Evolutionary conservation across 176 grass and related monocot species (phyloP), one percentile per base, ranked within the genome.

Genomic region (Oropetium thomaeum): DNA sequence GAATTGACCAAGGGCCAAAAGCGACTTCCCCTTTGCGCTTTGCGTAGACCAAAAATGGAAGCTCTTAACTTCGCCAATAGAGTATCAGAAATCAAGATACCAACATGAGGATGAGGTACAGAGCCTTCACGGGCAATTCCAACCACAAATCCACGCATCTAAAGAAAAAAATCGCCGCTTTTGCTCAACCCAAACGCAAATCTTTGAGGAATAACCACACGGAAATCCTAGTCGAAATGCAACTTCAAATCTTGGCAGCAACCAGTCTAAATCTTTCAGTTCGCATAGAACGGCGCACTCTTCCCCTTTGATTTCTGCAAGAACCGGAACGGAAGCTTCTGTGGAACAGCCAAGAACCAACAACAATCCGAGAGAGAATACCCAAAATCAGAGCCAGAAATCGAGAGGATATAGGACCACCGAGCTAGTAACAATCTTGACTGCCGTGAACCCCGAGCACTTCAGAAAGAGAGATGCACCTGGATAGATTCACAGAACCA

Each of bases 71-170:
- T 44, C 32, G 45, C 34, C 41, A 30, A 86, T 4, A 25, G 22
- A 86, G 73, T 38, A 44, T 27, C 10, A 29, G 22, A 45, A 32
- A 33, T 23, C 14, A 42, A 42, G 16, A 45, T 51, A 65, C 19
- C 27, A 65, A 51, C 64, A 53, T 19, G 35, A 55, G 13, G 25
- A 32, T 60, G 53, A 80, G 47, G n/a, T 34, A 12, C 27, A 69
- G 31, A 54, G 2, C 45, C 38, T 39, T 64, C 45, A 23, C 54
- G 54, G 5, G 5, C 15, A 63, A 44, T 81, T 76, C 64, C 77
- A 42, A 62, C 64, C 68, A 16, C 65, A 71, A 82, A 77, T 77
- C 71, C 22, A 42, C 78, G 80, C 31, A 70, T 79, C 55, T 17
- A 52, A 11, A 7, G 42, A 17, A 13, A 41, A 81, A 20, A 59